Base-by-base conservation (phyloP, 345 rosid species). In the Gossypium anomalum region DNA sequence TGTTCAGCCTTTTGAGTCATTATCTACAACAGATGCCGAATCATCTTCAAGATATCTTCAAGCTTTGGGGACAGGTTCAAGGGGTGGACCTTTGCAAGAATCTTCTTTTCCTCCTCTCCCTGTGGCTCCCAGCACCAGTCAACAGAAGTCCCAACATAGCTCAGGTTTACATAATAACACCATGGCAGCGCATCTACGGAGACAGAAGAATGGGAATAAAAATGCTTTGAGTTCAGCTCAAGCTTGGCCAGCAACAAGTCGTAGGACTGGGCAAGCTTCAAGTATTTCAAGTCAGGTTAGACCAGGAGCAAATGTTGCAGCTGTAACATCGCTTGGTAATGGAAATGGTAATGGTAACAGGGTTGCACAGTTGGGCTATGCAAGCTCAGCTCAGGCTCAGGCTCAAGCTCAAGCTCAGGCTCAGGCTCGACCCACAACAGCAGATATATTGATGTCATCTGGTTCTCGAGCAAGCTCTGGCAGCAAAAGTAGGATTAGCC, bases 21-120 rank as follows among this genome's bases (percentile, higher is more conserved):
- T 87, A 67, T 70, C 79, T 43, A 61, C 84, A 44, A 64, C 86
- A 47, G 94, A 88, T 79, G 66, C 85, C 17, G 95, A 88, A 76
- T 45, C 76, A 52, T 73, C 92, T 73, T 81, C 94, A 38, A 91
- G 97, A 69, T 95, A 93, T 70, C 98, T 81, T 77, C 91, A 91
- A 78, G 99, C 98, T 52, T 78, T 93, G 82, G 92, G 98, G 51
- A 86, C 78, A 38, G 79, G 80, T 75, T 87, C 89, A 63, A 80
- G 83, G 77, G 83, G 20, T 56, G 81, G 81, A 76, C 85, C 90
- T 77, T 81, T 93, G 76, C 85, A 76, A 83, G 92, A 89, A 79
- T 88, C 96, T 74, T 87, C 94, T 41, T 94, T 94, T 82, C 99
- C 99, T 83, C 98, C 99, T 38, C 98, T 94, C 9, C 69, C 89